Conservation (phyloP, 345 rosid species). For the Turritis glabra region DNA sequence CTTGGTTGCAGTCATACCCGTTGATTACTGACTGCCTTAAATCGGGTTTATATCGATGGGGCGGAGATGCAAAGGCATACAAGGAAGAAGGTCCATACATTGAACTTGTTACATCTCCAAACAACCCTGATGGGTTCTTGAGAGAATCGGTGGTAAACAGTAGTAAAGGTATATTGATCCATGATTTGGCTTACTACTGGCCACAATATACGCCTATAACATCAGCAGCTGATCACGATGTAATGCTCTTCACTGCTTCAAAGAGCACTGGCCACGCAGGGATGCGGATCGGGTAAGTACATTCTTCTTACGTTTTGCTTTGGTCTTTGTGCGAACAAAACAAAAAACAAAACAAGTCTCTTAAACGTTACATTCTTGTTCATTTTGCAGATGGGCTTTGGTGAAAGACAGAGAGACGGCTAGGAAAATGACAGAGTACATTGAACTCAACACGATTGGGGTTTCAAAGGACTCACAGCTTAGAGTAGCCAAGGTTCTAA, state of each 20-base stretch:
- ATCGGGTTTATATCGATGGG: slow-evolving; percentile 80
- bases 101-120: slow-evolving; percentile 93
- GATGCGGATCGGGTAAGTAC: slow-evolving; percentile 84
- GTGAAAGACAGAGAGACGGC: slow-evolving; percentile 73
- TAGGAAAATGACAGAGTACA: slow-evolving; percentile 69
- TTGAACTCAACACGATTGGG: slow-evolving; percentile 83
- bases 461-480: slow-evolving; percentile 92
- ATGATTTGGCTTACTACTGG: slow-evolving; percentile 95
- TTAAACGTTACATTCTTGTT: slow-evolving; percentile 1
- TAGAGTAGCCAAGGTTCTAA: slow-evolving; percentile 75
- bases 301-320: not conserved
- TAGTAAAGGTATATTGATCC: slow-evolving; percentile 67
- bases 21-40: slow-evolving; percentile 72
- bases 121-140: slow-evolving; percentile 83
- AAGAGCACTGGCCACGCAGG: slow-evolving; percentile 94
- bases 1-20: slow-evolving; percentile 70
- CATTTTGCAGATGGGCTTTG: slow-evolving; percentile 73
- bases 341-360: not conserved
- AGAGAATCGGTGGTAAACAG: slow-evolving; percentile 70
- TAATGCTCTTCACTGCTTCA: slow-evolving; percentile 84
- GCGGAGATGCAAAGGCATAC: slow-evolving; percentile 74
- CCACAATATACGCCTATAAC: slow-evolving; percentile 89
- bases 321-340: not conserved
- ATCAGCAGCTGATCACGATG: slow-evolving; percentile 65
- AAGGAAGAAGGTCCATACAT: slow-evolving; percentile 63